A percentile compares a stretch with the other conserved stretches of the same genome.
These are phyloP conservation scores for Hordeum marinum DNA, from an alignment of 176 grass and related monocot genomes.

Conservation along the genomic window DNA sequence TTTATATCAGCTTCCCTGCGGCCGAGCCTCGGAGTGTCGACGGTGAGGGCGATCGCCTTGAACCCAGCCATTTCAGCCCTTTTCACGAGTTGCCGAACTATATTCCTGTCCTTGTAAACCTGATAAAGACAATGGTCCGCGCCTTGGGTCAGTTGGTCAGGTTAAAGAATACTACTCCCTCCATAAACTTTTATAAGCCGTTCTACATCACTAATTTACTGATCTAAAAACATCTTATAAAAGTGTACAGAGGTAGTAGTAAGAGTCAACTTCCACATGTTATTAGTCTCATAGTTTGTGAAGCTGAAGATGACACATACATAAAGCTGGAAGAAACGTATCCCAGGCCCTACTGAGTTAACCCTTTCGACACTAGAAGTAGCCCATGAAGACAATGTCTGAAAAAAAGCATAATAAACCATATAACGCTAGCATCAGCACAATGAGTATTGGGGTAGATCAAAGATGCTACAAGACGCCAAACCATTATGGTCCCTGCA, in stretches of 20 bases:
- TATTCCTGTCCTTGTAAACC: constrained; percentile 90
- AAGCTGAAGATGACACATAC: constrained; percentile 34
- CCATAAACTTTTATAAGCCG: too few relatives aligned
- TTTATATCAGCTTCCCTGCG: constrained; percentile 94
- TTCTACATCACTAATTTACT: too few relatives aligned
- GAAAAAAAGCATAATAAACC: constrained; percentile 4
- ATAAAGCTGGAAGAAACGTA: constrained; percentile 97
- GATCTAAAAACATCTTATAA: too few relatives aligned
- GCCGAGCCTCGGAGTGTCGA: constrained; percentile 82
- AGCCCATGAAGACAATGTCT: constrained; percentile 91
- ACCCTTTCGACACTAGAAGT: constrained; percentile 90
- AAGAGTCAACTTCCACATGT: neutral
- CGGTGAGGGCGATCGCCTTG: constrained; percentile 90
- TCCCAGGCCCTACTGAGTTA: constrained; percentile 74
- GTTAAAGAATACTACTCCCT: neutral
- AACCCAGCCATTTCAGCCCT: constrained; percentile 89
- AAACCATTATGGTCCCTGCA: constrained; percentile 91
- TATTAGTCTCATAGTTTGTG: neutral
- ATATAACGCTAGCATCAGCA: constrained; percentile 17
- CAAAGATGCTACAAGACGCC: neutral
- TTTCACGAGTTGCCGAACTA: constrained; percentile 66
- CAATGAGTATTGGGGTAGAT: neutral
- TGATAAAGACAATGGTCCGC: neutral
- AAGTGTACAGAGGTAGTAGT: too few relatives aligned
- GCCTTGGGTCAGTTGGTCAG: neutral